Evolutionary conservation across 495 filamentous ascomycete species (phyloP).

Genomic region (Hyaloscypha variabilis): DNA sequence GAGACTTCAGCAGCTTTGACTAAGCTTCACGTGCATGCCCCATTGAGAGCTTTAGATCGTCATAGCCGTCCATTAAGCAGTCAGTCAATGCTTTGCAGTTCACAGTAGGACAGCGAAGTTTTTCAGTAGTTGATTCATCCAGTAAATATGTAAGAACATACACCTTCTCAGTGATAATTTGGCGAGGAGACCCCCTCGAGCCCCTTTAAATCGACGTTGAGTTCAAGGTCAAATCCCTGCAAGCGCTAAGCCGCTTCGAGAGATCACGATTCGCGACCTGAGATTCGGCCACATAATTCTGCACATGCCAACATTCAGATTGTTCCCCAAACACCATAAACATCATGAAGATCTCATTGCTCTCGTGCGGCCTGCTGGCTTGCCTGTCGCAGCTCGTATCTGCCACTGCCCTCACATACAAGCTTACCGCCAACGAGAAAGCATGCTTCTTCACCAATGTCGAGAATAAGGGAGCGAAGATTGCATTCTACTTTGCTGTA

Average conservation of each 20-base stretch:
- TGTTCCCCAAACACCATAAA: slow-evolving; percentile 10
- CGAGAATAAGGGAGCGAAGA: slow-evolving; percentile 75
- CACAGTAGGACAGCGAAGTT: too few species aligned
- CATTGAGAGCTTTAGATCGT: too few species aligned
- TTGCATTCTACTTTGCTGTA: slow-evolving; percentile 99
- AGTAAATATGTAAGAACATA: too few species aligned
- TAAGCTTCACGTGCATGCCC: too few species aligned
- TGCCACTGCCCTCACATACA: slow-evolving; percentile 93
- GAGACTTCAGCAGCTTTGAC: too few species aligned
- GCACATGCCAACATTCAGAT: not conserved
- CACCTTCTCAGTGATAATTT: too few species aligned
- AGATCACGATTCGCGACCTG: slow-evolving; percentile 11
- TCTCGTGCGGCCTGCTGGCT: slow-evolving; percentile 64
- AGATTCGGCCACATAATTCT: slow-evolving; percentile 21
- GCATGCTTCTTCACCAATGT: slow-evolving; percentile 91
- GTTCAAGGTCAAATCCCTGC: not conserved
- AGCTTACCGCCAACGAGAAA: slow-evolving; percentile 85
- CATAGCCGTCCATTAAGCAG: too few species aligned
- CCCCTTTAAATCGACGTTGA: not conserved
- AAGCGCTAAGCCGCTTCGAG: not conserved
- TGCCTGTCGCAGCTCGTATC: slow-evolving; percentile 59
- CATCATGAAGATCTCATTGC: slow-evolving; percentile 52
- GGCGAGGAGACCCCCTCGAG: too few species aligned
- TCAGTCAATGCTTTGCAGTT: too few species aligned
- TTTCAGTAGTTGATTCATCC: too few species aligned